These are phyloP conservation scores for Xylariaceae sp. DNA, from an alignment of 2,329 filamentous ascomycete genomes.

Conservation along the genomic window DNA sequence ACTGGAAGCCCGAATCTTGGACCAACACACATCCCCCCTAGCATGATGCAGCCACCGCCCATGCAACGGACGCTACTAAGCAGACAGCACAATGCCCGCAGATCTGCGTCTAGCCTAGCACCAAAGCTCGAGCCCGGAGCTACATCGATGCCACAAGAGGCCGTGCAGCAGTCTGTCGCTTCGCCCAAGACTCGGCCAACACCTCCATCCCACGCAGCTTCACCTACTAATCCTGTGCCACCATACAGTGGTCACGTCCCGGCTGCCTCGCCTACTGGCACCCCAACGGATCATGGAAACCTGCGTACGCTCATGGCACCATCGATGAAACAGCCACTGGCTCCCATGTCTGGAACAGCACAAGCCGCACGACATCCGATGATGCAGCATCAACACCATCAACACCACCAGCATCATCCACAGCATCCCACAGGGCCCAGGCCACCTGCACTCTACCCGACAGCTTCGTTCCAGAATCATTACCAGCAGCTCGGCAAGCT, in stretches of 20 bases:
- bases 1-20: constrained; percentile 80
- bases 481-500: constrained; percentile 94
- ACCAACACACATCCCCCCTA: constrained; percentile 65
- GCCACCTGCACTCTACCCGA: constrained; percentile 64
- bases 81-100: constrained; percentile 67
- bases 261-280: constrained; percentile 43
- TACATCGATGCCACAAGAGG: constrained; percentile 44
- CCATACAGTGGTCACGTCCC: constrained; percentile 37
- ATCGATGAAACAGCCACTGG: constrained; percentile 40
- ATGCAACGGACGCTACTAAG: constrained; percentile 80
- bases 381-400: constrained; percentile 31
- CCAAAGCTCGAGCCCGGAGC: constrained; percentile 65
- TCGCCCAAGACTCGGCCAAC: constrained; percentile 76
- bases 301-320: constrained; percentile 41
- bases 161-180: constrained; percentile 53
- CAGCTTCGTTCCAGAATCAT: constrained; percentile 83
- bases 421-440: constrained; percentile 37
- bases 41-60: constrained; percentile 68
- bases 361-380: constrained; percentile 35
- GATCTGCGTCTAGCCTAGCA: constrained; percentile 72
- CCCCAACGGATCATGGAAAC: constrained; percentile 46
- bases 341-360: constrained; percentile 35
- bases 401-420: constrained; percentile 12
- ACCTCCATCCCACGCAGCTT: constrained; percentile 70
- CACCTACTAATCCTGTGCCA: constrained; percentile 50